These are phyloP conservation scores for Acanthamoeba lugdunensis DNA, from an alignment of 208 protist species.

Conservation along the genomic window DNA sequence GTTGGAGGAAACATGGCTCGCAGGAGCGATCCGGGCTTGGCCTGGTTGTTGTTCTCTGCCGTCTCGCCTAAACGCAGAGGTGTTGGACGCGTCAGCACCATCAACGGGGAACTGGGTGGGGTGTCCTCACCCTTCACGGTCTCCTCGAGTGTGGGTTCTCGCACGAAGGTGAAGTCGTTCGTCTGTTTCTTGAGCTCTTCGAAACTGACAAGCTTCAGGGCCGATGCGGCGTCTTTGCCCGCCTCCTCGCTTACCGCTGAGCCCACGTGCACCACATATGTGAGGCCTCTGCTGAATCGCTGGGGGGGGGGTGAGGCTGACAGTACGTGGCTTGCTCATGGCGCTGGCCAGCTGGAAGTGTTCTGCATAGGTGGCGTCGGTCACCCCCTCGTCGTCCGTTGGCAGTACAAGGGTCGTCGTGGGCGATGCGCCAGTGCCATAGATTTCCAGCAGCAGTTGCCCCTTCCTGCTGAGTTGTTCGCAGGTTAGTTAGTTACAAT, in stretches of 20 bases:
- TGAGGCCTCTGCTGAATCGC: too few relatives aligned
- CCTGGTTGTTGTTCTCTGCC: background rate
- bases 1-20: background rate
- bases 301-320: background rate
- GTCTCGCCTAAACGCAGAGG: background rate
- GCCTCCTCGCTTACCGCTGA: background rate
- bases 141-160: background rate
- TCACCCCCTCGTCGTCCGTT: background rate
- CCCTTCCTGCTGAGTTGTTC: background rate
- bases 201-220: background rate
- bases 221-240: background rate
- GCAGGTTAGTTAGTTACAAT: background rate
- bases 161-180: background rate
- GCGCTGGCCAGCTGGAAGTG: background rate
- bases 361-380: background rate
- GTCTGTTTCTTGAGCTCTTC: conserved; percentile 18
- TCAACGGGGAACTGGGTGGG: too few relatives aligned
- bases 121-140: background rate
- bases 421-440: background rate
- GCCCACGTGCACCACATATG: too few relatives aligned
- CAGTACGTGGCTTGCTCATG: background rate
- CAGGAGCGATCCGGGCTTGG: background rate
- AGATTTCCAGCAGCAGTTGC: background rate
- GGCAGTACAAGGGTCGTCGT: background rate
- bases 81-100: too few relatives aligned